Evolutionary conservation across 139 green algal genomes (phyloP), one percentile per base, ranked within the genome.

Genomic region (Diplosphaera chodatii): DNA sequence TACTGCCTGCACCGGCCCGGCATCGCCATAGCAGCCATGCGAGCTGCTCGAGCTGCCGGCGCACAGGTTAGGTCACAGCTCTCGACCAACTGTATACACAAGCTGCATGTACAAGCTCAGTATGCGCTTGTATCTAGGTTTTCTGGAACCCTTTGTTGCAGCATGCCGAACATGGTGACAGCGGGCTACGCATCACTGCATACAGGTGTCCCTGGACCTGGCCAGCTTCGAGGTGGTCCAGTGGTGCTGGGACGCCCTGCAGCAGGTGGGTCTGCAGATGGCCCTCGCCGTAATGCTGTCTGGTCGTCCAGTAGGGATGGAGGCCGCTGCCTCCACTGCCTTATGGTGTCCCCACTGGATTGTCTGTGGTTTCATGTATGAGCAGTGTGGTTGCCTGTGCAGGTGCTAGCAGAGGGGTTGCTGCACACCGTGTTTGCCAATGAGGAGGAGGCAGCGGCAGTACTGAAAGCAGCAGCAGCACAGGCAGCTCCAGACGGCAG

Each of bases 371-470:
- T n/a, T n/a, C n/a, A n/a, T n/a, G n/a, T n/a, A n/a, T n/a, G n/a
- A n/a, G n/a, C n/a, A n/a, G n/a, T n/a, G n/a, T n/a, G n/a, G n/a
- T n/a, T n/a, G n/a, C n/a, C n/a, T n/a, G n/a, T n/a, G n/a, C n/a
- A n/a, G 20, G 63, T 83, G 63, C 70, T 91, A 59, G 25, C 81
- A n/a, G 77, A 81, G 23, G 81, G 82, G 25, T 66, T 91, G 64
- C 69, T 97, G 29, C 89, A 97, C 71, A 29, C 93, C 23, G 66
- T 97, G 37, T 94, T 97, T 71, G 88, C 84, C 67, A 97, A 97
- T 68, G 82, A 93, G 77, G 82, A 93, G 63, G 91, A 97, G 76
- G 88, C 88, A 15, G 29, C 62, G 2, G 86, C 83, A 28, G 63
- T 96, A 4, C 73, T 78, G 25, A 63, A n/a, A n/a, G 21, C 10